phyloP scores from a whole-genome alignment of 768 basidiomycete species.

The Boletus patriciae region DNA sequence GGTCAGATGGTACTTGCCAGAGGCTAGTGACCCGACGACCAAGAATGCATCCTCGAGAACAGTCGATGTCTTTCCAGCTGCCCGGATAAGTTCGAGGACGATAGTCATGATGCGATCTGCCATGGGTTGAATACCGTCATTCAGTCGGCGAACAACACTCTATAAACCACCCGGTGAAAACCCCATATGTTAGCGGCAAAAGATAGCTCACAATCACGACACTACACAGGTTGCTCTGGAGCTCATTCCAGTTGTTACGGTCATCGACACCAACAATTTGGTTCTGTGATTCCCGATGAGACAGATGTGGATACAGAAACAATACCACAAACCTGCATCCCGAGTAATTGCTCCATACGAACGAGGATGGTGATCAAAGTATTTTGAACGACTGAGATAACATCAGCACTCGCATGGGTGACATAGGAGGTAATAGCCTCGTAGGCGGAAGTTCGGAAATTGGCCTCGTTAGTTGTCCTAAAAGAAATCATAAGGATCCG shows the following conservation, averaged over 20 bases:
- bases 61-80: slow-evolving; percentile 90
- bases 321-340: slow-evolving; percentile 67
- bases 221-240: slow-evolving; percentile 93
- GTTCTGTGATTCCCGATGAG: slow-evolving; percentile 48
- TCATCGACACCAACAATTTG: slow-evolving; percentile 96
- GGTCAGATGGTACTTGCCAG: slow-evolving; percentile 44
- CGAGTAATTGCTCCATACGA: slow-evolving; percentile 86
- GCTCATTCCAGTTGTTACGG: slow-evolving; percentile 97
- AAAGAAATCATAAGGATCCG: slow-evolving; percentile 12
- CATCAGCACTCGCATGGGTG: slow-evolving; percentile 75
- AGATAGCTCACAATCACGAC: slow-evolving; percentile 71
- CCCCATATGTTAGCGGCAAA: neutral
- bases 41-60: slow-evolving; percentile 96
- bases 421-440: slow-evolving; percentile 91
- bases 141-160: slow-evolving; percentile 85
- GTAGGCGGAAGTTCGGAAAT: slow-evolving; percentile 93
- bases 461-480: slow-evolving; percentile 83
- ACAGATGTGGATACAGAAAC: neutral
- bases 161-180: slow-evolving; percentile 34
- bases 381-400: slow-evolving; percentile 77
- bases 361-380: slow-evolving; percentile 79
- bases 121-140: slow-evolving; percentile 78
- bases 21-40: slow-evolving; percentile 83
- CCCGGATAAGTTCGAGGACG: slow-evolving; percentile 77
- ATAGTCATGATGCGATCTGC: slow-evolving; percentile 96